Percentiles rank a stretch among this genome's conserved stretches.
Evolutionary conservation across 305 asterid species (phyloP).

Genomic region (Fraxinus floribunda): DNA sequence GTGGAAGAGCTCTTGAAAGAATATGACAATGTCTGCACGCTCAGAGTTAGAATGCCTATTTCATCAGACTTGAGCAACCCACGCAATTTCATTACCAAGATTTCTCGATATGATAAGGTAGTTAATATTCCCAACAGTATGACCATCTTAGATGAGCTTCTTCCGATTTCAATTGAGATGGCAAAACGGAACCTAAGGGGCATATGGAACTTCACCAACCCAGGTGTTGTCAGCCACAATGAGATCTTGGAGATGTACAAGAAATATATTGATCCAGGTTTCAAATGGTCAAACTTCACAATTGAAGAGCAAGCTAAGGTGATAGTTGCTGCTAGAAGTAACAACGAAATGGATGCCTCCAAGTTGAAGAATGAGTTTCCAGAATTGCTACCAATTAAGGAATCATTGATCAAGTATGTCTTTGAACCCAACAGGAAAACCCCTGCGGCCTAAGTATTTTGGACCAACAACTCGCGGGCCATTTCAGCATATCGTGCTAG

Average conservation of each 20-base stretch:
- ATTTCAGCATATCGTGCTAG: not conserved
- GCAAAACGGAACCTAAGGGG: constrained; percentile 68
- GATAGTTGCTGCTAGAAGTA: constrained; percentile 66
- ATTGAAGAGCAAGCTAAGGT: constrained; percentile 80
- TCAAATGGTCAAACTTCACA: constrained; percentile 56
- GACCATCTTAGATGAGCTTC: constrained; percentile 75
- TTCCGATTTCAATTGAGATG: constrained; percentile 72
- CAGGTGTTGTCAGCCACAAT: constrained; percentile 72
- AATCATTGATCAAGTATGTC: constrained; percentile 60
- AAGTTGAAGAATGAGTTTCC: constrained; percentile 76
- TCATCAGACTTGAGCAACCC: constrained; percentile 67
- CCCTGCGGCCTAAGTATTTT: constrained; percentile 28
- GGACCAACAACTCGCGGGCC: not conserved
- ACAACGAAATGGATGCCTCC: constrained; percentile 69
- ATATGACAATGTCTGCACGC: constrained; percentile 69
- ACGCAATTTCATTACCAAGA: constrained; percentile 71
- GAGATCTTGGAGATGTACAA: constrained; percentile 74
- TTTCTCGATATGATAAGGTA: constrained; percentile 60
- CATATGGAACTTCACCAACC: constrained; percentile 75
- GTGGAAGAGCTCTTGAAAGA: constrained; percentile 73
- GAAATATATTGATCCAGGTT: constrained; percentile 54
- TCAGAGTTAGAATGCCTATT: constrained; percentile 74
- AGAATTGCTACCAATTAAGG: constrained; percentile 61
- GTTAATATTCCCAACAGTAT: constrained; percentile 80
- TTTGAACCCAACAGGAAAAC: constrained; percentile 67